phyloP scores from a whole-genome alignment of 805 yeast species.

The Zygosaccharomyces gambellarensis region DNA sequence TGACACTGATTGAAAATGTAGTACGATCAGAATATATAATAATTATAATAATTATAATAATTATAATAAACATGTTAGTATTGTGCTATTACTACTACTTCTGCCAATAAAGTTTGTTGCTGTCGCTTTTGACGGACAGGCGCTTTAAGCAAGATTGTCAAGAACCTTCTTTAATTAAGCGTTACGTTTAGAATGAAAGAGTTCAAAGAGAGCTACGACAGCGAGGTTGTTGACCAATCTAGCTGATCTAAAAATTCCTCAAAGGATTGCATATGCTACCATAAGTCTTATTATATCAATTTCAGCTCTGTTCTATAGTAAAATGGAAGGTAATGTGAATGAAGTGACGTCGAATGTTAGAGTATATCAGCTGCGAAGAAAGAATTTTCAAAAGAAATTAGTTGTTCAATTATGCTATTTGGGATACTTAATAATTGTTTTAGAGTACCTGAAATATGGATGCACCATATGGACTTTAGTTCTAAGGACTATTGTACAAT shows the following conservation, averaged over 20 bases:
- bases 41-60: no score
- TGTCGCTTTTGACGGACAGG: neutral
- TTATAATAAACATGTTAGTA: neutral
- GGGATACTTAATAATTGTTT: constrained; percentile 24
- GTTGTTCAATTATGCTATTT: constrained; percentile 18
- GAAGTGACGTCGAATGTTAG: constrained; percentile 8
- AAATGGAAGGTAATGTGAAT: constrained; percentile 4
- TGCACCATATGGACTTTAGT: constrained; percentile 25
- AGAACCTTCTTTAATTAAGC: neutral
- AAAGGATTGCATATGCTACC: neutral
- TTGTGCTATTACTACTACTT: neutral
- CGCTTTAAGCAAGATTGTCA: neutral
- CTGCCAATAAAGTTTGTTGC: neutral
- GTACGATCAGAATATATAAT: neutral
- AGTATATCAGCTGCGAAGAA: constrained; percentile 24
- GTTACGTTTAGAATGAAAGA: neutral
- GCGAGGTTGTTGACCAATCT: neutral
- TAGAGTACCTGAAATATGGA: constrained; percentile 29
- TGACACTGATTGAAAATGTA: constrained; percentile 21
- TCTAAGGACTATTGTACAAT: constrained; percentile 37
- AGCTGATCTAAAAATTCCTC: neutral
- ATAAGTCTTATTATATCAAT: neutral
- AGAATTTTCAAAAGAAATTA: constrained; percentile 24
- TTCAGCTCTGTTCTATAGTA: neutral
- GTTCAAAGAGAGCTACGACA: neutral